A percentile compares a stretch with the other conserved stretches of the same genome.
Evolutionary conservation across 306 rosid genomes (phyloP).

Genomic region (Purshia tridentata): DNA sequence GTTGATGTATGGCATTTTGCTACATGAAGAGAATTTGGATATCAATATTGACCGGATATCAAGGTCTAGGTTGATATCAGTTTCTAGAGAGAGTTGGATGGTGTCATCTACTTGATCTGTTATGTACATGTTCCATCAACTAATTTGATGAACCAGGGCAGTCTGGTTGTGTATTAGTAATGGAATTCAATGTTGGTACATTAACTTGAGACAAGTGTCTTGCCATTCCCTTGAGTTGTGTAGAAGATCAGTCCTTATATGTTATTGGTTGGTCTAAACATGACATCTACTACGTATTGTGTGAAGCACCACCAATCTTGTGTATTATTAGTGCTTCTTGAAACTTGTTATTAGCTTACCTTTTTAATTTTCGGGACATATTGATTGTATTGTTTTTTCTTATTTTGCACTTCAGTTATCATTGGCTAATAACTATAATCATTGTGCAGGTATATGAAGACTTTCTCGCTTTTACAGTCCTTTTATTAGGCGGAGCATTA

Average conservation of each 20-base stretch:
- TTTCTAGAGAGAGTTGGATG: background rate
- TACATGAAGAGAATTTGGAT: background rate
- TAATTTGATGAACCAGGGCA: no score
- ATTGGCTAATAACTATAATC: conserved; percentile 19
- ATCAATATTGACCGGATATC: background rate
- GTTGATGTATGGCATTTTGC: background rate
- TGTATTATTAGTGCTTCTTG: background rate
- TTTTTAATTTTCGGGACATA: background rate
- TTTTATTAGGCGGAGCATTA: conserved; percentile 55
- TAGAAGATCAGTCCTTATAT: background rate
- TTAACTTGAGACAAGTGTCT: background rate
- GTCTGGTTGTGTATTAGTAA: no score
- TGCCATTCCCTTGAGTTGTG: background rate
- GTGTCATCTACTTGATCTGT: background rate
- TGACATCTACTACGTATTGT: conserved; percentile 2
- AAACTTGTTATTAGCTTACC: background rate
- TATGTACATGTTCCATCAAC: background rate
- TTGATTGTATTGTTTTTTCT: background rate
- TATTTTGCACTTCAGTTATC: background rate
- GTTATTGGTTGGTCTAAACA: background rate
- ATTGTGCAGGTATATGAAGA: conserved; percentile 59
- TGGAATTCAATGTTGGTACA: no score
- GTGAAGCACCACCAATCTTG: background rate
- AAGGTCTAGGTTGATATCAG: background rate
- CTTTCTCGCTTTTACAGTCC: conserved; percentile 40